A percentile compares a stretch with the other conserved stretches of the same genome.
Conservation (phyloP, 768 basidiomycete genomes). For the Phaeotremella fagi region DNA sequence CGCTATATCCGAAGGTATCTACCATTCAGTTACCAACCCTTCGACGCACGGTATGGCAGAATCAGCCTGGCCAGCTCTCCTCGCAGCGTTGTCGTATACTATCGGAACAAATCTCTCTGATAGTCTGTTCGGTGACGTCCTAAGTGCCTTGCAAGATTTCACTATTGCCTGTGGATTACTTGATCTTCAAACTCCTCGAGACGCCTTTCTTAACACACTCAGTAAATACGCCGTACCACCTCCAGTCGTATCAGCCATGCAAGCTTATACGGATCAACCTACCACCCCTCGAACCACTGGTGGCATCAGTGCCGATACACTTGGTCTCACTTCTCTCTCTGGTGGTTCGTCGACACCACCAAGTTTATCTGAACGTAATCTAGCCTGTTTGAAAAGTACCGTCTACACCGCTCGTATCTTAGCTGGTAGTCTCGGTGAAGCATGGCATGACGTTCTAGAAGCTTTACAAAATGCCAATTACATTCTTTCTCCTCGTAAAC, state of each 20-base stretch:
- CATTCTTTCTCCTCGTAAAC: constrained; percentile 54
- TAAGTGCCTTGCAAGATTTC: constrained; percentile 75
- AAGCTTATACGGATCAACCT: constrained; percentile 52
- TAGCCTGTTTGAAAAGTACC: constrained; percentile 81
- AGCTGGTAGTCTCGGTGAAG: constrained; percentile 77
- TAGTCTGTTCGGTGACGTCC: constrained; percentile 80
- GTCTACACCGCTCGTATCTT: constrained; percentile 72
- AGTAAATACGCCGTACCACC: constrained; percentile 91
- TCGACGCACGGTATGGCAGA: constrained; percentile 73
- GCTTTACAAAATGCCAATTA: constrained; percentile 92
- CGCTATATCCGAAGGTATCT: constrained; percentile 82
- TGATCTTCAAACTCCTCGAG: constrained; percentile 77
- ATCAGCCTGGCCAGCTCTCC: constrained; percentile 83
- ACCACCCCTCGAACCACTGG: constrained; percentile 17
- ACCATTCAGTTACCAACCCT: constrained; percentile 59
- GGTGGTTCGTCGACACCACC: constrained; percentile 53
- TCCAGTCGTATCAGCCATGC: constrained; percentile 77
- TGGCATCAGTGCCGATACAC: constrained; percentile 43
- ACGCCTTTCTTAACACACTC: constrained; percentile 84
- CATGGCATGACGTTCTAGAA: constrained; percentile 88
- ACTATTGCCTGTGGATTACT: constrained; percentile 85
- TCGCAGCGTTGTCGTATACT: constrained; percentile 83
- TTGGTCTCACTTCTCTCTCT: constrained; percentile 40
- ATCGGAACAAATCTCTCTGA: constrained; percentile 88
- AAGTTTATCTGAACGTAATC: constrained; percentile 78